These are phyloP conservation scores for Plasmodium inui DNA, from an alignment of 169 alveolate species.

Conservation along the genomic window DNA sequence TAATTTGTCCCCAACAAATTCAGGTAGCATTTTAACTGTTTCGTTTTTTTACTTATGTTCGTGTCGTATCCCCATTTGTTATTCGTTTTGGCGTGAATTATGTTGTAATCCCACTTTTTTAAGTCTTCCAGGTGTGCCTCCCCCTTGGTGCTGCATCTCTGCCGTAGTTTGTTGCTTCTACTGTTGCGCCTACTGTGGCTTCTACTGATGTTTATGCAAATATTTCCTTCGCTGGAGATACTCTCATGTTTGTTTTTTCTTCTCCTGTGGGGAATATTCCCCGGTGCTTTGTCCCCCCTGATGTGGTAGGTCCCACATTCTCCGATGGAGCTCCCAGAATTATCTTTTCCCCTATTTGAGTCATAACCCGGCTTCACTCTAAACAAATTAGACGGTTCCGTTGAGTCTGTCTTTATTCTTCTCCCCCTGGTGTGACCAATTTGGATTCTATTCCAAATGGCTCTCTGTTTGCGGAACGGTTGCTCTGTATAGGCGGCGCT, in stretches of 20 bases:
- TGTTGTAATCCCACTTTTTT: slow-evolving; percentile 8
- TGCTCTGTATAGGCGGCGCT: background rate
- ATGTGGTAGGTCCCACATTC: background rate
- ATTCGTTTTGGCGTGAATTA: slow-evolving; percentile 5
- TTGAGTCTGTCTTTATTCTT: background rate
- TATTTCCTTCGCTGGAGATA: background rate
- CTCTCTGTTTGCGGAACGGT: background rate
- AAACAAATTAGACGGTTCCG: slow-evolving; percentile 4
- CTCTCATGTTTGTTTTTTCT: background rate
- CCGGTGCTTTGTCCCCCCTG: background rate
- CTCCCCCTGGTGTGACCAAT: background rate
- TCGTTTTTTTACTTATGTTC: background rate
- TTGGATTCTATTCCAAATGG: background rate
- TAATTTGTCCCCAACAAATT: slow-evolving; percentile 61
- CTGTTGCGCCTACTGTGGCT: background rate
- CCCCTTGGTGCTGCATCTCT: background rate
- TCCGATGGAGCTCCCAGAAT: background rate
- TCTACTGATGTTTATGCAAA: background rate
- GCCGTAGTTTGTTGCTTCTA: background rate
- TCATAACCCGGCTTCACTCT: background rate
- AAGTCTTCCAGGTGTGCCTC: background rate
- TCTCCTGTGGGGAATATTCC: background rate
- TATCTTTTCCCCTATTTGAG: background rate
- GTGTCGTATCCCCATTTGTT: background rate
- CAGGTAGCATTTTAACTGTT: slow-evolving; percentile 31